A percentile compares a stretch with the other conserved stretches of the same genome.
Conservation (phyloP, 2,329 filamentous ascomycete genomes). For the Cercospora beticola region DNA sequence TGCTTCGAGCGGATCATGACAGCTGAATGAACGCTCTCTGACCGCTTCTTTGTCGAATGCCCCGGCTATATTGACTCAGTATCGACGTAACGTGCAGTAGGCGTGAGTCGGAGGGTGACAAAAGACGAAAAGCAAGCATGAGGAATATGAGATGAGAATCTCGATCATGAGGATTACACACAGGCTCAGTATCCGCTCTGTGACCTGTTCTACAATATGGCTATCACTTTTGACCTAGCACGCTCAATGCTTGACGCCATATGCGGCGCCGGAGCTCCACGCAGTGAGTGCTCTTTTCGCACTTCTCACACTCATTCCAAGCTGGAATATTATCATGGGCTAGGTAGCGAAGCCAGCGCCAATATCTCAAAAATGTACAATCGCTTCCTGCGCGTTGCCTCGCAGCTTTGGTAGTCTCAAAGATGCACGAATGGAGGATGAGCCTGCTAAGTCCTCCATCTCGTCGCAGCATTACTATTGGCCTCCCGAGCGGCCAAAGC, state of each 20-base stretch:
- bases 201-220: neutral
- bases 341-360: neutral
- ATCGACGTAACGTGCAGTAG: neutral
- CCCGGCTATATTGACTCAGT: neutral
- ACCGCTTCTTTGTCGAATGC: neutral
- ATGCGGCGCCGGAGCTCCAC: neutral
- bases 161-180: neutral
- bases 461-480: conserved; percentile 20
- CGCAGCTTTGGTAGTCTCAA: neutral
- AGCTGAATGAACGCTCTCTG: neutral
- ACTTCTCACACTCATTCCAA: neutral
- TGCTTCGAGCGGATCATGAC: neutral
- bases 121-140: neutral
- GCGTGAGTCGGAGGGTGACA: neutral
- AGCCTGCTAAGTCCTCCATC: conserved; percentile 23
- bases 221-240: neutral
- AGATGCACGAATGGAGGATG: conserved; percentile 4
- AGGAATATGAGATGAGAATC: neutral
- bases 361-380: neutral
- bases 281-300: neutral
- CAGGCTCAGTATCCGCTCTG: neutral
- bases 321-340: neutral
- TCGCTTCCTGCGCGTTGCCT: neutral
- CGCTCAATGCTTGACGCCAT: neutral
- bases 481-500: conserved; percentile 27